These are phyloP conservation scores for Apocynum venetum DNA, from an alignment of 257 asterid genomes.

Conservation along the genomic window DNA sequence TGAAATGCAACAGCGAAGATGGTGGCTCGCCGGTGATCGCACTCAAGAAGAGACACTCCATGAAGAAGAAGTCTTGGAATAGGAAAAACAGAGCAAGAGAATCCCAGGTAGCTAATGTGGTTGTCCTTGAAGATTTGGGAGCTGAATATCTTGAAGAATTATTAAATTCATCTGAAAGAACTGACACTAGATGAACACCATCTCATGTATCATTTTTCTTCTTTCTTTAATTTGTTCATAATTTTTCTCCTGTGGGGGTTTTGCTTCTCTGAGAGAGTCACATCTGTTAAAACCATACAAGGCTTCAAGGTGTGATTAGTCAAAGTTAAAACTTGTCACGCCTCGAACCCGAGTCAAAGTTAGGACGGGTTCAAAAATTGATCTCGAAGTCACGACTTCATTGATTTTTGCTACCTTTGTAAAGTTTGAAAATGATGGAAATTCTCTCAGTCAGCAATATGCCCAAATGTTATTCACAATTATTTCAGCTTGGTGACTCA, in stretches of 20 bases:
- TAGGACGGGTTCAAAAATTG: neutral
- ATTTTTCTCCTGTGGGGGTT: neutral
- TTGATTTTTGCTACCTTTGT: neutral
- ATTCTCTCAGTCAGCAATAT: neutral
- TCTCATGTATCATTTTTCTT: neutral
- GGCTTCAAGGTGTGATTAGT: too few relatives aligned
- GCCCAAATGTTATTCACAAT: neutral
- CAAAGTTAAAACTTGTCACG: neutral
- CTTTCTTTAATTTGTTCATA: constrained; percentile 7
- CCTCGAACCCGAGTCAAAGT: too few relatives aligned
- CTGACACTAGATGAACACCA: neutral
- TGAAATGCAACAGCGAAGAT: constrained; percentile 49
- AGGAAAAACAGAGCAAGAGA: constrained; percentile 20
- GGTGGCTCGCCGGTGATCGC: constrained; percentile 81
- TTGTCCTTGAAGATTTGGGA: constrained; percentile 84
- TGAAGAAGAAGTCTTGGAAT: constrained; percentile 34
- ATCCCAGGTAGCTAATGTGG: constrained; percentile 29
- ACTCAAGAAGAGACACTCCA: constrained; percentile 50
- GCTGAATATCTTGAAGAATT: constrained; percentile 56
- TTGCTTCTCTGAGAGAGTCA: neutral
- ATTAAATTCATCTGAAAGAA: constrained; percentile 33
- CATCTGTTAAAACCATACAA: too few relatives aligned
- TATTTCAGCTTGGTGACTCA: neutral
- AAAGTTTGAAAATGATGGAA: neutral
- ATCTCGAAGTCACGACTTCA: neutral